Evolutionary conservation across 2,329 filamentous ascomycete species (phyloP).

Genomic region (Lachnellula hyalina): DNA sequence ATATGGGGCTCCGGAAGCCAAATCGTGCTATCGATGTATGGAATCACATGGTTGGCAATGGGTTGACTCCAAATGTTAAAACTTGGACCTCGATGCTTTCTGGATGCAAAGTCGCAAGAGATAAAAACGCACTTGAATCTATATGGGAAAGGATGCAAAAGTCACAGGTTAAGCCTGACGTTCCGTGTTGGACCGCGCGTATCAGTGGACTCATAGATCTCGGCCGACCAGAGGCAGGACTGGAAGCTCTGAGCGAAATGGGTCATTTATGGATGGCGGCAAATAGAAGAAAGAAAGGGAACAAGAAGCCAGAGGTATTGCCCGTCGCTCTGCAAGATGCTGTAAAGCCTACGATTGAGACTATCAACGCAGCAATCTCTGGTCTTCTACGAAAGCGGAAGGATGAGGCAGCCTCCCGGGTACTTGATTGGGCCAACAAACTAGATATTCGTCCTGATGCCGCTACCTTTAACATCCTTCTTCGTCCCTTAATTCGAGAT

Average conservation of each 20-base stretch:
- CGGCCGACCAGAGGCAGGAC: slow-evolving; percentile 48
- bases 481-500: slow-evolving; percentile 52
- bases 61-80: slow-evolving; percentile 52
- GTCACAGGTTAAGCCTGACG: slow-evolving; percentile 57
- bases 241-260: slow-evolving; percentile 64
- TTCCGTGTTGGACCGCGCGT: slow-evolving; percentile 62
- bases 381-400: slow-evolving; percentile 51
- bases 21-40: slow-evolving; percentile 47
- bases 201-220: slow-evolving; percentile 60
- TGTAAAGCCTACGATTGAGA: slow-evolving; percentile 55
- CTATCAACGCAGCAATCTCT: slow-evolving; percentile 66
- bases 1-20: slow-evolving; percentile 38
- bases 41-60: slow-evolving; percentile 50
- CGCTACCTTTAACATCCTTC: slow-evolving; percentile 60
- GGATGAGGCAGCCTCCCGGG: slow-evolving; percentile 42
- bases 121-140: slow-evolving; percentile 54
- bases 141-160: slow-evolving; percentile 62
- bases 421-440: slow-evolving; percentile 45
- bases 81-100: slow-evolving; percentile 72
- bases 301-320: slow-evolving; percentile 15
- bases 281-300: slow-evolving; percentile 17
- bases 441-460: slow-evolving; percentile 42
- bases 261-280: slow-evolving; percentile 47
- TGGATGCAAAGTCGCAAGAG: slow-evolving; percentile 58
- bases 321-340: slow-evolving; percentile 31